Evolutionary conservation across 331 rosid genomes (phyloP).

Genomic region (Pyrus hybrid): DNA sequence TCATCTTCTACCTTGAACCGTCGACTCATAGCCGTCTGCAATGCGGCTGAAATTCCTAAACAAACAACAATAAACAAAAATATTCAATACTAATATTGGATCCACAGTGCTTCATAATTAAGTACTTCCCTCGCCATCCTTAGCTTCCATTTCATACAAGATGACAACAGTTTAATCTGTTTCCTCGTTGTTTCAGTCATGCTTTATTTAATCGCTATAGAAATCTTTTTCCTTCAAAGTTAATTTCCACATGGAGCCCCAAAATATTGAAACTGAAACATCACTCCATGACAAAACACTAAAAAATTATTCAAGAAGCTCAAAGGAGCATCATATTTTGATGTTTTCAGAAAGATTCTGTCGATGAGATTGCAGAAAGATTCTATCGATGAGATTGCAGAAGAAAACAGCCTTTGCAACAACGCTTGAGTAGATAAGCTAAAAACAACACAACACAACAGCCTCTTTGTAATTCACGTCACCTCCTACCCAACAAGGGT

Average conservation of each 20-base stretch:
- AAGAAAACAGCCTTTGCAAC: conserved; percentile 9
- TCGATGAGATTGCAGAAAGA: neutral
- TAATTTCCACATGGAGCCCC: neutral
- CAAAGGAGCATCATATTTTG: neutral
- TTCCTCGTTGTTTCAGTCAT: neutral
- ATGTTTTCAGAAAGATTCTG: conserved; percentile 6
- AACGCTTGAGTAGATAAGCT: neutral
- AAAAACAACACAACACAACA: conserved; percentile 14
- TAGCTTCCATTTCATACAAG: neutral
- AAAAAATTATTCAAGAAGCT: neutral
- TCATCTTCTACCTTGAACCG: neutral
- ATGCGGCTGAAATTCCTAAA: no score
- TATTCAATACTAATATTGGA: neutral
- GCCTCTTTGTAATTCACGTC: conserved; percentile 4
- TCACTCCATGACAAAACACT: neutral
- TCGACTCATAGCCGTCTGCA: no score
- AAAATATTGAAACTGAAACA: neutral
- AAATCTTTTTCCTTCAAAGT: neutral
- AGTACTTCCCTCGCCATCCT: neutral
- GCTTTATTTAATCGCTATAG: neutral
- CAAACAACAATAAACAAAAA: no score
- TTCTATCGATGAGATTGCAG: neutral
- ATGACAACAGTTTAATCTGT: neutral
- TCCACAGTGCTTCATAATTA: neutral
- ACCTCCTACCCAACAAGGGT: neutral